Evolutionary conservation across 176 grass and related monocot genomes (phyloP).

Genomic region (Avena insularis): DNA sequence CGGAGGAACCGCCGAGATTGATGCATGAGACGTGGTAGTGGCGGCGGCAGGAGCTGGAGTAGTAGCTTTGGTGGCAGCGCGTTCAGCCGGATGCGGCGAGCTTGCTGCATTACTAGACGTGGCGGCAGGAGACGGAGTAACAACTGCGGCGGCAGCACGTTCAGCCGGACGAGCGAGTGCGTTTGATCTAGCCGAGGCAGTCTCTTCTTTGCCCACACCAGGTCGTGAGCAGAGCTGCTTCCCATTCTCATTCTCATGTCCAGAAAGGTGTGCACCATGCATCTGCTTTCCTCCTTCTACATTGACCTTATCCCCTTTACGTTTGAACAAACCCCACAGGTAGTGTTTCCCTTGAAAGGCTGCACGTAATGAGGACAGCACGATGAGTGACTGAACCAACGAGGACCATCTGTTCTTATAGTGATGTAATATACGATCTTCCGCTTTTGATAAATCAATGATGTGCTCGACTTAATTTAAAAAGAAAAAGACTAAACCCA

Average conservation of each 20-base stretch:
- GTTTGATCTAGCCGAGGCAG: not conserved
- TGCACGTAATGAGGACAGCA: not conserved
- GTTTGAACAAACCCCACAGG: conserved; percentile 59
- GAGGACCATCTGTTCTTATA: too few species aligned
- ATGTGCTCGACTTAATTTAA: too few species aligned
- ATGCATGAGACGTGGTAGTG: not conserved
- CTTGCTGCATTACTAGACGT: not conserved
- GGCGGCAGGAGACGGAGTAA: not conserved
- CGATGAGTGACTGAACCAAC: not conserved
- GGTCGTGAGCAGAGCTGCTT: not conserved
- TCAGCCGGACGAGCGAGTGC: not conserved
- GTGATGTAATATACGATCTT: too few species aligned
- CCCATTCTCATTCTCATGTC: conserved; percentile 14
- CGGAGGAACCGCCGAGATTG: not conserved
- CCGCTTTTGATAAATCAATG: too few species aligned
- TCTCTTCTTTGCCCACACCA: not conserved
- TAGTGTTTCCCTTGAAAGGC: conserved; percentile 48
- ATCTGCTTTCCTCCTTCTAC: not conserved
- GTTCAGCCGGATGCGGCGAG: not conserved
- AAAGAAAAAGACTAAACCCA: too few species aligned
- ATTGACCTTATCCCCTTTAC: conserved; percentile 8
- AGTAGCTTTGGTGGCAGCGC: not conserved
- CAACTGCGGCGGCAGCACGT: not conserved
- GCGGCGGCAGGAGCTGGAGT: not conserved
- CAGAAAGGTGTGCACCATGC: not conserved